Evolutionary conservation across 305 asterid genomes (phyloP).

Genomic region (Fraxinus greggii): DNA sequence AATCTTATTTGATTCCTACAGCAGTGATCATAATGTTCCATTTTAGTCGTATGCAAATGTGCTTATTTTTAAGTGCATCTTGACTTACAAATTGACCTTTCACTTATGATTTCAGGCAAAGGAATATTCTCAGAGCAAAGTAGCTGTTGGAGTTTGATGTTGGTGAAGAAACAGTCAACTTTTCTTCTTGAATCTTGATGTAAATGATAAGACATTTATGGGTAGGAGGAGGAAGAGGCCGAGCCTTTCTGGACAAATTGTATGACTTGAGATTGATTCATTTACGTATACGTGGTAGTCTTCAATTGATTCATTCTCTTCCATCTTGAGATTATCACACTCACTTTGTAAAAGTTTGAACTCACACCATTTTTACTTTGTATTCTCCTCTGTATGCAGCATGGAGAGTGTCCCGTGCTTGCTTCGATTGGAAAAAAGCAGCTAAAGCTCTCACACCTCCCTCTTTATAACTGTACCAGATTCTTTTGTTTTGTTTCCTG

Average conservation of each 20-base stretch:
- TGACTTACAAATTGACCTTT: too few species aligned
- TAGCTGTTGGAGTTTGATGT: too few species aligned
- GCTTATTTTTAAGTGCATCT: too few species aligned
- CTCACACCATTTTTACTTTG: background rate
- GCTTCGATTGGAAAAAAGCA: background rate
- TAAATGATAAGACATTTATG: background rate
- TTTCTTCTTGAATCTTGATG: too few species aligned
- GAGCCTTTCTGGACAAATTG: background rate
- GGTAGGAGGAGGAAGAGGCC: background rate
- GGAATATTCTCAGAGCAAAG: too few species aligned
- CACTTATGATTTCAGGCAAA: too few species aligned
- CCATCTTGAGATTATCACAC: background rate
- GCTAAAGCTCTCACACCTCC: background rate
- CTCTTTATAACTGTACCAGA: background rate
- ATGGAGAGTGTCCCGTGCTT: background rate
- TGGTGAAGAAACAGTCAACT: background rate
- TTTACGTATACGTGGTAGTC: background rate
- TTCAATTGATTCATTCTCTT: background rate
- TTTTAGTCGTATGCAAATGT: too few species aligned
- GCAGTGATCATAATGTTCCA: too few species aligned
- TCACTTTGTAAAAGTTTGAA: background rate
- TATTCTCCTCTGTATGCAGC: background rate
- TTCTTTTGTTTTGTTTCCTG: background rate
- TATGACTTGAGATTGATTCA: background rate
- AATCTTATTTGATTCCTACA: too few species aligned